Conservation (phyloP, 306 rosid genomes). For the Dicorynia guianensis region DNA sequence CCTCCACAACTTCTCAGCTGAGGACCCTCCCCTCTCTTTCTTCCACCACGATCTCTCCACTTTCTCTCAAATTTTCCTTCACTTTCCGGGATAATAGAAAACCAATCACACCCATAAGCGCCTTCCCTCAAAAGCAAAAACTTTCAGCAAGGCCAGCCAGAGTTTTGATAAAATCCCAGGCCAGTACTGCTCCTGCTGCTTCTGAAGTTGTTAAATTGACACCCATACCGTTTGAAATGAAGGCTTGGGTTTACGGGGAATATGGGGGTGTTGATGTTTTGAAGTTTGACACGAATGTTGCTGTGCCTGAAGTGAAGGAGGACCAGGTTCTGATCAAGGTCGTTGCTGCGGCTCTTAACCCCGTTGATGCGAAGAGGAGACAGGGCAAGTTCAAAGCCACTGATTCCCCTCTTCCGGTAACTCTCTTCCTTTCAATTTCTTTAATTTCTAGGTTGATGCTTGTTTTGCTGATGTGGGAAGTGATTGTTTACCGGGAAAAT, state of each 20-base stretch:
- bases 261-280: conserved; percentile 84
- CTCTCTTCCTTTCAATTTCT: not conserved
- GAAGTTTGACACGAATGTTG: conserved; percentile 66
- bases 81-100: conserved; percentile 40
- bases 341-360: conserved; percentile 89
- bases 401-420: conserved; percentile 95
- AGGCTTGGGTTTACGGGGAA: conserved; percentile 89
- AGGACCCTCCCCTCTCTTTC: conserved; percentile 27
- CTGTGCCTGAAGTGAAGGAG: conserved; percentile 78
- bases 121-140: not conserved
- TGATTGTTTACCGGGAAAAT: conserved; percentile 19
- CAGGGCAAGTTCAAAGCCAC: conserved; percentile 89
- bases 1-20: conserved; percentile 48
- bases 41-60: conserved; percentile 18
- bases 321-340: conserved; percentile 84
- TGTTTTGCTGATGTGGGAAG: not conserved
- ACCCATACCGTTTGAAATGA: conserved; percentile 71
- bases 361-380: conserved; percentile 85
- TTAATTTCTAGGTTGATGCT: not conserved
- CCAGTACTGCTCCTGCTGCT: conserved; percentile 62
- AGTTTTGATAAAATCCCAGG: conserved; percentile 61
- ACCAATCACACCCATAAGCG: conserved; percentile 7
- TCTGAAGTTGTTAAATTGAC: conserved; percentile 55
- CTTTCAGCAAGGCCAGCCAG: conserved; percentile 34
- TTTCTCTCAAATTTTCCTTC: conserved; percentile 47